Conservation (phyloP, 441 rosid genomes). For the Brassica balearica region DNA sequence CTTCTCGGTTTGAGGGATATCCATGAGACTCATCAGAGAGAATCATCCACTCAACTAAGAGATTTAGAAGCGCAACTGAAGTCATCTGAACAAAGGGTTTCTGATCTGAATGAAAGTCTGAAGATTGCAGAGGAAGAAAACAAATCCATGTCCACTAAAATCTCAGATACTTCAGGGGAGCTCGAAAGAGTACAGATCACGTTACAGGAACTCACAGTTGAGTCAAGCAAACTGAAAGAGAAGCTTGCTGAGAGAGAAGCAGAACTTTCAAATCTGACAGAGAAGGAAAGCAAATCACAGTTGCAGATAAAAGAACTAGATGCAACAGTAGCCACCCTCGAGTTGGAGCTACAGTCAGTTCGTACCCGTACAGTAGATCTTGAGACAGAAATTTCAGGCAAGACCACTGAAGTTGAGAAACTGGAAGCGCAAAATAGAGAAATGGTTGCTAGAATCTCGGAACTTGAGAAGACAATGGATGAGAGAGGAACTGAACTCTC, state of each 20-base stretch:
- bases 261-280: conserved; percentile 31
- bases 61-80: conserved; percentile 61
- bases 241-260: conserved; percentile 41
- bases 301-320: conserved; percentile 58
- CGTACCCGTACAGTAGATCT: conserved; percentile 51
- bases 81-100: conserved; percentile 58
- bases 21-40: conserved; percentile 31
- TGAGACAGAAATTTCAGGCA: conserved; percentile 61
- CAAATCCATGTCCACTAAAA: conserved; percentile 49
- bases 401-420: conserved; percentile 54
- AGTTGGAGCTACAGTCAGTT: conserved; percentile 63
- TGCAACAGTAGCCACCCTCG: conserved; percentile 55
- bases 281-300: conserved; percentile 59
- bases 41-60: conserved; percentile 49
- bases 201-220: conserved; percentile 51
- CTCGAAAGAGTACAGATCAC: conserved; percentile 53
- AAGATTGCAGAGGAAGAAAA: conserved; percentile 45
- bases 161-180: conserved; percentile 41
- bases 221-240: conserved; percentile 57
- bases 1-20: conserved; percentile 38
- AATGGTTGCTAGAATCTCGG: conserved; percentile 55
- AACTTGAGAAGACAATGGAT: conserved; percentile 55
- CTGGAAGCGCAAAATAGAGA: conserved; percentile 55
- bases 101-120: conserved; percentile 56
- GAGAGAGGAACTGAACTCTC: conserved; percentile 59